Percentiles rank a stretch among this genome's conserved stretches.
These are phyloP conservation scores for Penicillium diatomitis DNA, from an alignment of 495 filamentous ascomycete genomes.

Conservation along the genomic window DNA sequence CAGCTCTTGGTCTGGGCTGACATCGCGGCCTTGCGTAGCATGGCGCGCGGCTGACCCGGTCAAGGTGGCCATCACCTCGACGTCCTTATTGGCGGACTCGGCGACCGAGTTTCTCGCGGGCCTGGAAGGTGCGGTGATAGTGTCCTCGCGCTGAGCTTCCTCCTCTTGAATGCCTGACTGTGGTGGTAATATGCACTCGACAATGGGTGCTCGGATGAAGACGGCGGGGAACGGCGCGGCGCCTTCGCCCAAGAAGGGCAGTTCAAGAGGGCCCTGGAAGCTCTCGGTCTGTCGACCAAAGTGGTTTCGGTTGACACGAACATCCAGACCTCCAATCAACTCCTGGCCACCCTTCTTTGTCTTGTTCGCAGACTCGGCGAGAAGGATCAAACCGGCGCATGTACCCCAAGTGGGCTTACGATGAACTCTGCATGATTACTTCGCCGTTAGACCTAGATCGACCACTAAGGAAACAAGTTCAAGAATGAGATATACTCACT, in stretches of 20 bases:
- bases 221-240: conserved; percentile 65
- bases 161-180: conserved; percentile 40
- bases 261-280: conserved; percentile 67
- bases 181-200: conserved; percentile 67
- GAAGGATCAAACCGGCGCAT: conserved; percentile 87
- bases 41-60: conserved; percentile 36
- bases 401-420: conserved; percentile 92
- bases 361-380: conserved; percentile 78
- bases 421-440: conserved; percentile 22
- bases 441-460: conserved; percentile 12
- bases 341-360: conserved; percentile 90
- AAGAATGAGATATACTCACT: conserved; percentile 44
- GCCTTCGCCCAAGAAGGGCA: conserved; percentile 57
- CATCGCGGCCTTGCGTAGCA: conserved; percentile 28
- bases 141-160: conserved; percentile 46
- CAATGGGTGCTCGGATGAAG: conserved; percentile 91
- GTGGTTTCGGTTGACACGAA: conserved; percentile 89
- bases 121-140: conserved; percentile 57
- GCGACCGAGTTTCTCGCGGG: conserved; percentile 33
- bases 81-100: conserved; percentile 33
- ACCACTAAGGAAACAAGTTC: not conserved
- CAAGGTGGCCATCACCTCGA: conserved; percentile 43
- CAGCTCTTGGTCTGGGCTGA: conserved; percentile 37
- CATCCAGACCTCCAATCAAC: conserved; percentile 84
- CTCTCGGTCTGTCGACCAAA: conserved; percentile 92